These are phyloP conservation scores for Cutaneotrichosporon cyanovorans DNA, from an alignment of 1,284 basidiomycete genomes.

Conservation along the genomic window DNA sequence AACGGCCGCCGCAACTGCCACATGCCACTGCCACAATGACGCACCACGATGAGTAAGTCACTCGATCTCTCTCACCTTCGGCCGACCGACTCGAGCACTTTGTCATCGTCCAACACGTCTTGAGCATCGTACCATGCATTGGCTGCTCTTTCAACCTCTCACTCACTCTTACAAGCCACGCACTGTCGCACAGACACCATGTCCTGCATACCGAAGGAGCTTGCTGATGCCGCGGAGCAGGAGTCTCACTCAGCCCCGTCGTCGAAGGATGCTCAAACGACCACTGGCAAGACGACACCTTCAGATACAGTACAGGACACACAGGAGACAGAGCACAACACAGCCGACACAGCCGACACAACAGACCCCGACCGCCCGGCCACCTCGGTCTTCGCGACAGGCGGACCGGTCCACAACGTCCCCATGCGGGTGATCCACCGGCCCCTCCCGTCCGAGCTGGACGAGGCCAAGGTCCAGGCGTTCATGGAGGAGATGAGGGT, in stretches of 20 bases:
- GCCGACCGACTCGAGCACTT: no score
- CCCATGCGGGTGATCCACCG: slow-evolving; percentile 45
- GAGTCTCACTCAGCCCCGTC: no score
- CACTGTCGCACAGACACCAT: neutral
- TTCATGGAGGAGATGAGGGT: slow-evolving; percentile 48
- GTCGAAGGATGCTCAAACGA: no score
- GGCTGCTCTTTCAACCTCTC: neutral
- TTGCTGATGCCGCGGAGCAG: neutral
- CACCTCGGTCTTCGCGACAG: slow-evolving; percentile 29
- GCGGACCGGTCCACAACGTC: slow-evolving; percentile 34
- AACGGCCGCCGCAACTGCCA: no score
- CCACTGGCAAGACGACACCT: neutral
- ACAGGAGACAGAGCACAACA: neutral
- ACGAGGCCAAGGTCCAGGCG: slow-evolving; percentile 41
- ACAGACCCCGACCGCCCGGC: slow-evolving; percentile 10
- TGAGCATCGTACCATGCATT: neutral
- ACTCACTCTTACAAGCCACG: neutral
- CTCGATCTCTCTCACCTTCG: no score
- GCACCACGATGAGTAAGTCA: no score
- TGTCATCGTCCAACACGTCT: no score
- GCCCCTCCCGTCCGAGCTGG: slow-evolving; percentile 43
- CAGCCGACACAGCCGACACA: neutral
- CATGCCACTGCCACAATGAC: no score
- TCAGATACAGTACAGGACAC: no score
- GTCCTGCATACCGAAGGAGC: neutral